Conservation (phyloP, 352 stramenopile species). For the Phytopythium delawarense region DNA sequence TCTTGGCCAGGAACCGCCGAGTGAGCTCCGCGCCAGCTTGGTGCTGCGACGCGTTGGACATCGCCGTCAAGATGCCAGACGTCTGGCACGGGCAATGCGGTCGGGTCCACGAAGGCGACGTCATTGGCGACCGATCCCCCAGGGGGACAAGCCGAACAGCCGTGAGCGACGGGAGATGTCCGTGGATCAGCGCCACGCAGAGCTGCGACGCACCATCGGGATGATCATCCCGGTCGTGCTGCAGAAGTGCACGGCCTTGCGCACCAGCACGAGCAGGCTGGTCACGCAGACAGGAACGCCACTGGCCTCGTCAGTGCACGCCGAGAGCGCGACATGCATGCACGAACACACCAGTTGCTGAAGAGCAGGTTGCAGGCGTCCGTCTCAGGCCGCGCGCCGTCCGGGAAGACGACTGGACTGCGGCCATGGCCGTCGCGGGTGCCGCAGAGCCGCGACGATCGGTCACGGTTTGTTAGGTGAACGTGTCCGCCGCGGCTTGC, state of each 20-base stretch:
- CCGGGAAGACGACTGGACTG: slow-evolving; percentile 13
- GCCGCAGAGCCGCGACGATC: neutral
- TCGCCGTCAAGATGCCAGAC: slow-evolving; percentile 7
- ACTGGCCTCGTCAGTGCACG: neutral
- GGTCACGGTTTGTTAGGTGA: neutral
- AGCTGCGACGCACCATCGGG: slow-evolving; percentile 8
- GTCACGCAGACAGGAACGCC: neutral
- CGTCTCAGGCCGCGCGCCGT: slow-evolving; percentile 12
- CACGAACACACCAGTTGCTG: slow-evolving; percentile 22
- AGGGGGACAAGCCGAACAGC: neutral
- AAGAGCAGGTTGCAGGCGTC: slow-evolving; percentile 25
- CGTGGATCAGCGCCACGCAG: neutral
- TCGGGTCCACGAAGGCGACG: neutral
- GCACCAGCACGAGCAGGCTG: slow-evolving; percentile 19
- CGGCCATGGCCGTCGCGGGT: neutral
- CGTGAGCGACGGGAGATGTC: neutral
- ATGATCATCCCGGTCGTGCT: slow-evolving; percentile 15
- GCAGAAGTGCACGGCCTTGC: slow-evolving; percentile 18
- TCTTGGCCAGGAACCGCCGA: slow-evolving; percentile 14
- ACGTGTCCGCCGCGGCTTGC: slow-evolving; percentile 1
- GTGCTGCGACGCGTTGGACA: slow-evolving; percentile 12
- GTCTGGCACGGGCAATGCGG: slow-evolving; percentile 3
- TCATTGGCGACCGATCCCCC: neutral
- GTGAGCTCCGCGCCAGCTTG: slow-evolving; percentile 5
- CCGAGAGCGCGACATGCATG: neutral